Evolutionary conservation across 148 eudicot species (phyloP).

Genomic region (Silene uniflora): DNA sequence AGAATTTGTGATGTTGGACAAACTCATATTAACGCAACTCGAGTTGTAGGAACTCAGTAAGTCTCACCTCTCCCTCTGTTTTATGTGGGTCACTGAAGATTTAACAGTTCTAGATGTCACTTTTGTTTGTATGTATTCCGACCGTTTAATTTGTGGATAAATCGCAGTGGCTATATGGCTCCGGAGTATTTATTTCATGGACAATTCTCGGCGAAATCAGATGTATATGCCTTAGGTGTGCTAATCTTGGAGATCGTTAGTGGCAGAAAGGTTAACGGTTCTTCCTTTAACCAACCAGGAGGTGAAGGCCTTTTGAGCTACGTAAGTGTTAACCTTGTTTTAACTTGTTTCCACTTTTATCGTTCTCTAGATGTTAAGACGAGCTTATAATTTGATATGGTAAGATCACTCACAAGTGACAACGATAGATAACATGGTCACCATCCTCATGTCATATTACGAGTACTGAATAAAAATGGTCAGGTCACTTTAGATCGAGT

Average conservation of each 20-base stretch:
- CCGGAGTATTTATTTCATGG: conserved; percentile 24
- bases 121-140: neutral
- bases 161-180: conserved; percentile 16
- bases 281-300: conserved; percentile 13
- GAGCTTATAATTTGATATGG: no score
- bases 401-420: no score
- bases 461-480: no score
- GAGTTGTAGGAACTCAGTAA: conserved; percentile 24
- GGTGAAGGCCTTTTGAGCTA: conserved; percentile 16
- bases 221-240: conserved; percentile 16
- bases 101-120: no score
- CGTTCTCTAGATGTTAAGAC: no score
- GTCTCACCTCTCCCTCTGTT: neutral
- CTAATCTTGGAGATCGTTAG: conserved; percentile 17
- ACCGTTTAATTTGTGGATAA: no score
- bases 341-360: no score
- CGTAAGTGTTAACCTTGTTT: conserved; percentile 13
- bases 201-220: conserved; percentile 20
- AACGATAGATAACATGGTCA: no score
- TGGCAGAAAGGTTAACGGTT: conserved; percentile 1
- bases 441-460: no score
- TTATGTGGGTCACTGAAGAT: no score
- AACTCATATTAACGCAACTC: conserved; percentile 10
- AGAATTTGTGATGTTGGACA: conserved; percentile 12
- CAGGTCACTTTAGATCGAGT: no score